Evolutionary conservation across 768 basidiomycete genomes (phyloP).

Genomic region (Tephrocybe sp.): DNA sequence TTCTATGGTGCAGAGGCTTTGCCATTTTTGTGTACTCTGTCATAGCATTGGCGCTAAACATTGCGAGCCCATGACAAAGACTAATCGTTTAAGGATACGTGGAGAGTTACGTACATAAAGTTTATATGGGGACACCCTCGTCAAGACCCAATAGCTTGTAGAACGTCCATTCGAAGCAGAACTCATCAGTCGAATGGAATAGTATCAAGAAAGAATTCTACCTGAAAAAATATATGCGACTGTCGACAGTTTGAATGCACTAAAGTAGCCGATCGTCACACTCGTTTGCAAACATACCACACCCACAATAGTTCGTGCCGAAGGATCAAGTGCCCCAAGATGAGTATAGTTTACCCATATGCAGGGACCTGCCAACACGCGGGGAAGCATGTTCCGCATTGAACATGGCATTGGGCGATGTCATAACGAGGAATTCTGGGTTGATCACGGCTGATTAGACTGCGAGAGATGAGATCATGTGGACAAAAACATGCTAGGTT

Average conservation of each 20-base stretch:
- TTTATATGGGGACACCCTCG: too few species aligned
- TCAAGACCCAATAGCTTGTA: too few species aligned
- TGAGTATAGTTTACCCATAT: background rate
- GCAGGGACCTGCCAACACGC: background rate
- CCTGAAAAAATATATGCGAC: background rate
- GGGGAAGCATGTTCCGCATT: slow-evolving; percentile 1
- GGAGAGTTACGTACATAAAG: background rate
- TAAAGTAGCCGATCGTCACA: background rate
- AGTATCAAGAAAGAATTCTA: too few species aligned
- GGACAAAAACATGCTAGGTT: background rate
- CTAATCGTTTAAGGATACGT: background rate
- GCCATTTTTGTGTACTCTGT: background rate
- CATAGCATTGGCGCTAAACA: background rate
- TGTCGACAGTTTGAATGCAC: background rate
- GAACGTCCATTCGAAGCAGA: too few species aligned
- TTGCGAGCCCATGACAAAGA: background rate
- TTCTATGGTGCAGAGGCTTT: background rate
- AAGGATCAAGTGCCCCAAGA: background rate
- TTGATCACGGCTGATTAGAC: background rate
- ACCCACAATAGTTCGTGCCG: background rate
- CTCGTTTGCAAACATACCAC: background rate
- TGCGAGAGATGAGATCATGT: background rate
- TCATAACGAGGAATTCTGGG: background rate
- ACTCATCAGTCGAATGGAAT: background rate
- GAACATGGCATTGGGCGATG: background rate